Percentiles rank a stretch among this genome's conserved stretches.
Evolutionary conservation across 139 green algal genomes (phyloP).

Genomic region (Chlamydomonas sphaeroides): DNA sequence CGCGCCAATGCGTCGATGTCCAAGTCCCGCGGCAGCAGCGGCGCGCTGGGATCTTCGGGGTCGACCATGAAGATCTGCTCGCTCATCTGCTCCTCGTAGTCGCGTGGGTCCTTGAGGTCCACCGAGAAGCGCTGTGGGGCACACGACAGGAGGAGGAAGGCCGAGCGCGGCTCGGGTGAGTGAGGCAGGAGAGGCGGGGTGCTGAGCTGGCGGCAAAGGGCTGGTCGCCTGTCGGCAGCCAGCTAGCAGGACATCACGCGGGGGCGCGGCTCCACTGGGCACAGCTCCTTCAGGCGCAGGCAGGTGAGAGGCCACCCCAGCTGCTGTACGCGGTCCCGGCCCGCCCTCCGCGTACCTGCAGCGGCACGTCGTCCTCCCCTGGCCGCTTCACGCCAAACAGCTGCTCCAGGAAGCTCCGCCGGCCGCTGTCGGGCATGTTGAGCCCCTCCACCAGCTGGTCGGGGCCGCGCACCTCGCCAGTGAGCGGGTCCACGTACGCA

Average conservation of each 20-base stretch:
- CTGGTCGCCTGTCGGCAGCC: too few relatives aligned
- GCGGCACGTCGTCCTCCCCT: too few relatives aligned
- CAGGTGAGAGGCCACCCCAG: too few relatives aligned
- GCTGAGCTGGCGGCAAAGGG: too few relatives aligned
- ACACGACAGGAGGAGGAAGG: background rate
- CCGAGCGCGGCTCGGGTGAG: background rate
- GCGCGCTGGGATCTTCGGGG: constrained; percentile 49
- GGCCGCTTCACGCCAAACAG: too few relatives aligned
- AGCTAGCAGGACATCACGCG: too few relatives aligned
- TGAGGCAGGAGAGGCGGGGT: too few relatives aligned
- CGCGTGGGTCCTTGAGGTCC: constrained; percentile 43
- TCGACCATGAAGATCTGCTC: constrained; percentile 57
- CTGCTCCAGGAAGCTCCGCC: constrained; percentile 18
- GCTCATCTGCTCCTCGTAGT: constrained; percentile 47
- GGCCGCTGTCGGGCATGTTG: background rate
- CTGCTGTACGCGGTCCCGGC: too few relatives aligned
- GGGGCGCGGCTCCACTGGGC: too few relatives aligned
- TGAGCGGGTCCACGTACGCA: constrained; percentile 30
- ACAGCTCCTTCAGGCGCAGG: too few relatives aligned
- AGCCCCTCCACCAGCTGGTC: constrained; percentile 36
- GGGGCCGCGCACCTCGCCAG: constrained; percentile 11
- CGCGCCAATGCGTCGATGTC: constrained; percentile 35
- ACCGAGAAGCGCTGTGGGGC: constrained; percentile 27
- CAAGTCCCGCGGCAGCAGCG: constrained; percentile 45
- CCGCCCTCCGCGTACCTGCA: too few relatives aligned